Evolutionary conservation across 179 eudicot genomes (phyloP).

Genomic region (Beta macrorhiza): DNA sequence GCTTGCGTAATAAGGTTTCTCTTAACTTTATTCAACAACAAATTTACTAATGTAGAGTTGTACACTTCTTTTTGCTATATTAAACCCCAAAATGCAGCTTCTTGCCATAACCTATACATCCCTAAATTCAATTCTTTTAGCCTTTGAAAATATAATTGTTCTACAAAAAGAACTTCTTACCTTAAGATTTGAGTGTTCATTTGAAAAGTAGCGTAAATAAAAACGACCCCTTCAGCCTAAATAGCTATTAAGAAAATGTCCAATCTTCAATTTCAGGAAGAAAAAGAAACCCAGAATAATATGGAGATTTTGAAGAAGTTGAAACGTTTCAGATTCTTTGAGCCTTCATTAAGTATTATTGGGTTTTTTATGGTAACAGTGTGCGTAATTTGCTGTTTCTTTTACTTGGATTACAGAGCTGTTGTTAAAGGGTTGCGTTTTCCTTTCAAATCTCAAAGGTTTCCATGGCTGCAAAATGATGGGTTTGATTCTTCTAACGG

Average conservation of each 20-base stretch:
- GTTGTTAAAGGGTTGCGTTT: constrained; percentile 43
- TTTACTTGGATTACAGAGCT: constrained; percentile 62
- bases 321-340: constrained; percentile 56
- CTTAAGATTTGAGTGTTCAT: too few relatives aligned
- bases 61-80: too few relatives aligned
- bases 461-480: constrained; percentile 44
- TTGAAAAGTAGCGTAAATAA: too few relatives aligned
- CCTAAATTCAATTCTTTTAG: constrained; percentile 1
- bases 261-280: constrained; percentile 35
- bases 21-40: constrained; percentile 5
- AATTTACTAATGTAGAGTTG: too few relatives aligned
- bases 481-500: not conserved
- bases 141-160: too few relatives aligned
- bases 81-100: too few relatives aligned
- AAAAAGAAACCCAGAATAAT: constrained; percentile 14
- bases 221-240: too few relatives aligned
- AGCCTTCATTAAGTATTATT: constrained; percentile 57
- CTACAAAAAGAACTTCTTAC: too few relatives aligned
- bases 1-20: constrained; percentile 17
- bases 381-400: constrained; percentile 48
- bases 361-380: constrained; percentile 49
- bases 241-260: constrained; percentile 27
- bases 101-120: constrained; percentile 13
- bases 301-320: constrained; percentile 39
- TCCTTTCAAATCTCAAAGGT: constrained; percentile 37